phyloP scores from a whole-genome alignment of 805 yeast species.

The Saccharomycopsis sp. region DNA sequence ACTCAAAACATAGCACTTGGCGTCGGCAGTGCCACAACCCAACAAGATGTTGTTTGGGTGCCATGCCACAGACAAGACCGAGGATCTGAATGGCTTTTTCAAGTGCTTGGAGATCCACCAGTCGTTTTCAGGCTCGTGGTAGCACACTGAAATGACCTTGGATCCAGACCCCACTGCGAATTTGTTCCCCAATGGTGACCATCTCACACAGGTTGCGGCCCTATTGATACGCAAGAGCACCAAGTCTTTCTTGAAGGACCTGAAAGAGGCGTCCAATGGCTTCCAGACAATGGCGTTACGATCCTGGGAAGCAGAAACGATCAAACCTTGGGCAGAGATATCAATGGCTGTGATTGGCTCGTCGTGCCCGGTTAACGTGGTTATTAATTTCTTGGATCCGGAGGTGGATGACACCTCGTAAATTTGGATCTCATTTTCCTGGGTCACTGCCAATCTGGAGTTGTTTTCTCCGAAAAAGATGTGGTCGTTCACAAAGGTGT shows the following conservation, averaged over 20 bases:
- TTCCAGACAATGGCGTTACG: constrained; percentile 97
- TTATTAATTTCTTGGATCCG: constrained; percentile 41
- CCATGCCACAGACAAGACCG: constrained; percentile 80
- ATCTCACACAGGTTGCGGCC: constrained; percentile 87
- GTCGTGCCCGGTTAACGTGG: constrained; percentile 76
- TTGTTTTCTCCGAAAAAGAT: constrained; percentile 64
- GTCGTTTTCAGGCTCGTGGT: constrained; percentile 90
- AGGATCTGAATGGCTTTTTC: constrained; percentile 87
- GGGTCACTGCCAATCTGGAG: constrained; percentile 65
- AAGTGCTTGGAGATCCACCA: constrained; percentile 99
- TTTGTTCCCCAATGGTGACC: constrained; percentile 94
- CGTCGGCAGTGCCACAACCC: constrained; percentile 89
- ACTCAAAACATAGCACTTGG: constrained; percentile 82
- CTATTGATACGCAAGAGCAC: constrained; percentile 88
- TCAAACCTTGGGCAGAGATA: constrained; percentile 76
- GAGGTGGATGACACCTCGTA: constrained; percentile 42
- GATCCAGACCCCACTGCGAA: constrained; percentile 98
- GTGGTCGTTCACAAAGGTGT: constrained; percentile 85
- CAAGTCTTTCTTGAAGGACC: constrained; percentile 78
- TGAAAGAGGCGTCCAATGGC: constrained; percentile 48
- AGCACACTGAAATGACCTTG: constrained; percentile 88
- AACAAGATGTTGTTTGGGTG: constrained; percentile 85
- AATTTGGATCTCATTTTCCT: constrained; percentile 66
- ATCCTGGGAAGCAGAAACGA: constrained; percentile 96
- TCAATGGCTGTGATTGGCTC: constrained; percentile 93